Percentiles rank a stretch among this genome's conserved stretches.
Evolutionary conservation across 2,329 filamentous ascomycete species (phyloP).

Genomic region (Raffaelea arxii): DNA sequence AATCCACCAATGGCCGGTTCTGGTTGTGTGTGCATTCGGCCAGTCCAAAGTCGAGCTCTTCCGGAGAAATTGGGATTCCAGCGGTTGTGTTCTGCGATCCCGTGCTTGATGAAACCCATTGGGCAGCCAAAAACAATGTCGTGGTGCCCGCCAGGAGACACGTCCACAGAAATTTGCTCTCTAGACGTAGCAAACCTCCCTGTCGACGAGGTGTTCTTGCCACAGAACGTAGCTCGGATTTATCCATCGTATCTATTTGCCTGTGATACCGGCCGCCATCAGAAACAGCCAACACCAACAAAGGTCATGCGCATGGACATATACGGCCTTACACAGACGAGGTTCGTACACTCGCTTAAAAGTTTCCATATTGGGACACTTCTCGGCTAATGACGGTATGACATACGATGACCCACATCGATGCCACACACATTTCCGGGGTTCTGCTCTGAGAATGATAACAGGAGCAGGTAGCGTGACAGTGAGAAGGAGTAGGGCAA

Average conservation of each 20-base stretch:
- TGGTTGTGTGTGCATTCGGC: background rate
- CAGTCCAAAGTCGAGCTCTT: background rate
- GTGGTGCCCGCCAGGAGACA: background rate
- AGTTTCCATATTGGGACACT: background rate
- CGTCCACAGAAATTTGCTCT: background rate
- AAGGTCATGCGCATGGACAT: too few species aligned
- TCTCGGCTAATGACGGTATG: conserved; percentile 1
- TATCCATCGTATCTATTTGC: too few species aligned
- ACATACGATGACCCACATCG: too few species aligned
- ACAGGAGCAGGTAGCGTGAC: too few species aligned
- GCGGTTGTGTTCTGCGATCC: too few species aligned
- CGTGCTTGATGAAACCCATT: background rate
- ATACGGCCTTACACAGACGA: background rate
- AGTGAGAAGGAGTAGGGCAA: too few species aligned
- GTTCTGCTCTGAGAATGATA: too few species aligned
- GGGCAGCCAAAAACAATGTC: background rate
- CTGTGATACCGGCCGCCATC: too few species aligned
- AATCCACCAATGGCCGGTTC: background rate
- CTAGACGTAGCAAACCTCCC: background rate
- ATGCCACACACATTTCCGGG: too few species aligned
- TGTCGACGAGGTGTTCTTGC: too few species aligned
- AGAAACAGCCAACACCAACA: too few species aligned
- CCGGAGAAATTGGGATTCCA: background rate
- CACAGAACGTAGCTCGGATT: too few species aligned
- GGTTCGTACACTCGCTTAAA: background rate